Percentiles rank a stretch among this genome's conserved stretches.
Evolutionary conservation across 371 early-diverging fungal species (phyloP).

Genomic region (Mucor mucedo): DNA sequence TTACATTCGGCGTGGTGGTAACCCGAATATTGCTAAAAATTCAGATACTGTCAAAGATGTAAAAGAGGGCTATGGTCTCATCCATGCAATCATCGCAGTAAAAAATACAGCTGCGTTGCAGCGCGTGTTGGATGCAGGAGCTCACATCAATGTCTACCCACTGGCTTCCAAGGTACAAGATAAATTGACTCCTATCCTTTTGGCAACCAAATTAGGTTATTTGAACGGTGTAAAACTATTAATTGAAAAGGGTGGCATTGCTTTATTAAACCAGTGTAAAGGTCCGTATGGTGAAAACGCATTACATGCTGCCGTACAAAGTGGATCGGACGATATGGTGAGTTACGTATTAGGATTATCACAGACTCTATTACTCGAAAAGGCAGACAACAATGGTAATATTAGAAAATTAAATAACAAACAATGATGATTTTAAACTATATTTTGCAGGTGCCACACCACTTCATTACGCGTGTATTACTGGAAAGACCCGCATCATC

Average conservation of each 20-base stretch:
- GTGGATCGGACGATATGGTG: conserved; percentile 36
- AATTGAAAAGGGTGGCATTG: conserved; percentile 32
- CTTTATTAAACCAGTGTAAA: conserved; percentile 19
- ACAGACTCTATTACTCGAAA: conserved; percentile 28
- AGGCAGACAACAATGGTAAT: conserved; percentile 35
- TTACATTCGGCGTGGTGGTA: conserved; percentile 51
- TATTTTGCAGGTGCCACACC: conserved; percentile 41
- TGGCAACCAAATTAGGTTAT: conserved; percentile 46
- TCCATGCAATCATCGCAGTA: conserved; percentile 45
- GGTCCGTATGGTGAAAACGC: conserved; percentile 41
- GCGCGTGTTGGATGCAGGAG: conserved; percentile 42
- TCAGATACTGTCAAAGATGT: conserved; percentile 38
- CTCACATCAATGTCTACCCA: conserved; percentile 37
- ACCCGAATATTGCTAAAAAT: conserved; percentile 51
- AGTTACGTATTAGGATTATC: conserved; percentile 29
- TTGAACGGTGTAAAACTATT: conserved; percentile 39
- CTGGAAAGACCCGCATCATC: conserved; percentile 35
- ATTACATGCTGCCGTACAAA: conserved; percentile 45
- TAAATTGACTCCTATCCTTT: conserved; percentile 34
- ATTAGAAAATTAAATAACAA: neutral
- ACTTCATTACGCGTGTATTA: conserved; percentile 51
- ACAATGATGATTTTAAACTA: neutral
- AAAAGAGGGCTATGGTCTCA: conserved; percentile 49
- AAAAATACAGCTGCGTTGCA: conserved; percentile 36
- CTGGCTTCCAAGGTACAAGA: conserved; percentile 27